Percentiles rank a stretch among this genome's conserved stretches.
phyloP scores from a whole-genome alignment of 306 rosid species.

The Cucumis melo region DNA sequence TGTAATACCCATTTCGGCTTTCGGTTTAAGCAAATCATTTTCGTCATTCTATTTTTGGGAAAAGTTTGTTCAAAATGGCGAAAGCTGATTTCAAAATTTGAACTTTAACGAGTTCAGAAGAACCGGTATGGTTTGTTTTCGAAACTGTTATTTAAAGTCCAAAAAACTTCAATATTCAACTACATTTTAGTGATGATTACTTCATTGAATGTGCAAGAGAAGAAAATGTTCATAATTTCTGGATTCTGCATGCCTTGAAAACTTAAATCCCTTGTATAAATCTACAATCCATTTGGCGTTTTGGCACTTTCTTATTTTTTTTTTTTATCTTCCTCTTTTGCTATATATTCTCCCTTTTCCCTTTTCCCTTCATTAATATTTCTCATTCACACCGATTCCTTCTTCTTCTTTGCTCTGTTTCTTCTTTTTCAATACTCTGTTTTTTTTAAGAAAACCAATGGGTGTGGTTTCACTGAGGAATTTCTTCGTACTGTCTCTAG shows the following conservation, averaged over 20 bases:
- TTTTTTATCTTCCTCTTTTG: neutral
- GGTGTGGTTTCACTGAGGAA: slow-evolving; percentile 28
- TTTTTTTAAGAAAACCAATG: slow-evolving; percentile 13
- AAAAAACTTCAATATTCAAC: neutral
- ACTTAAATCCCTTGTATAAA: neutral
- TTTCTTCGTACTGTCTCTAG: slow-evolving; percentile 49
- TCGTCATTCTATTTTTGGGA: neutral
- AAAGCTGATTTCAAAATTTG: neutral
- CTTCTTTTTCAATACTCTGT: neutral
- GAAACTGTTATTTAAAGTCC: neutral
- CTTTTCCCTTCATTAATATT: neutral
- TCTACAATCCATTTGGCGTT: neutral
- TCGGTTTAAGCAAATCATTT: neutral
- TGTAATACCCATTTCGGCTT: neutral
- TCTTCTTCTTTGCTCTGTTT: neutral
- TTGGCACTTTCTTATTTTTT: neutral
- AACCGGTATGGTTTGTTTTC: neutral
- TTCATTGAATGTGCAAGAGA: neutral
- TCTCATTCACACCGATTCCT: neutral
- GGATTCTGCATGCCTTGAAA: slow-evolving; percentile 7
- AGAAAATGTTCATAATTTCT: neutral
- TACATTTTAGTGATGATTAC: neutral
- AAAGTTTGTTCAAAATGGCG: neutral
- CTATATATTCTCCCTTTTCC: neutral
- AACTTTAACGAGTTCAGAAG: too few species aligned